Percentiles rank a stretch among this genome's conserved stretches.
phyloP scores from a whole-genome alignment of 2,329 filamentous ascomycete species.

The Aspergillus sp. region DNA sequence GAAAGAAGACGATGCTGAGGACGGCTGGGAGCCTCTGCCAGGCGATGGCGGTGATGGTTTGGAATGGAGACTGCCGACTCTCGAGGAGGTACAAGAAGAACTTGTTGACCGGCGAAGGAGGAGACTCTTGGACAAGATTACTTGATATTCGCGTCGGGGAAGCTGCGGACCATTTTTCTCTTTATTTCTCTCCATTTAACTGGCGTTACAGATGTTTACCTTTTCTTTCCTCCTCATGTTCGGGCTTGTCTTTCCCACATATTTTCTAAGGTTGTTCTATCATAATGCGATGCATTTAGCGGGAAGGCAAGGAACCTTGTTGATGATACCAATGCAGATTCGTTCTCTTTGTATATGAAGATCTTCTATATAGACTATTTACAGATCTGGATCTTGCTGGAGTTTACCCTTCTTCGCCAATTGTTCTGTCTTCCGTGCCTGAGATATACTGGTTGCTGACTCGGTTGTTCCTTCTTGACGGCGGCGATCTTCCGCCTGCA shows the following conservation, averaged over 20 bases:
- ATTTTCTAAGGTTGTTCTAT: conserved; percentile 9
- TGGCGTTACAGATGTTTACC: conserved; percentile 4
- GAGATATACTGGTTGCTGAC: conserved; percentile 33
- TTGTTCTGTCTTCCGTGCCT: conserved; percentile 35
- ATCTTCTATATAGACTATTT: conserved; percentile 13
- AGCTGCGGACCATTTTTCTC: conserved; percentile 5
- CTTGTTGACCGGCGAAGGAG: conserved; percentile 76
- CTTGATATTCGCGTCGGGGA: conserved; percentile 20
- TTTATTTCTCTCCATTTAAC: conserved; percentile 6
- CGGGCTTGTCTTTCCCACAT: conserved; percentile 11
- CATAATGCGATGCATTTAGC: conserved; percentile 9
- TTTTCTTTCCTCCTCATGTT: conserved; percentile 2
- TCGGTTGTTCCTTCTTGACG: conserved; percentile 26
- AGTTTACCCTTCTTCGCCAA: conserved; percentile 18
- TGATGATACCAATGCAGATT: conserved; percentile 13
- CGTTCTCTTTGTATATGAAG: conserved; percentile 15
- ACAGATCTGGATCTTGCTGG: conserved; percentile 9
- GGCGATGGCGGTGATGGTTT: conserved; percentile 78
- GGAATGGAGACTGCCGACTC: conserved; percentile 72
- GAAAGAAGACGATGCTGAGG: conserved; percentile 51
- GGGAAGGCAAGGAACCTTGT: conserved; percentile 7
- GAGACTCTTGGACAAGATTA: conserved; percentile 75
- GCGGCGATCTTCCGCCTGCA: conserved; percentile 55
- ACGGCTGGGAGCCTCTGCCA: conserved; percentile 76
- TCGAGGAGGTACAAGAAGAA: conserved; percentile 91